Percentiles rank a stretch among this genome's conserved stretches.
Conservation (phyloP, 1,284 basidiomycete species). For the Papiliotrema nemorosa region DNA sequence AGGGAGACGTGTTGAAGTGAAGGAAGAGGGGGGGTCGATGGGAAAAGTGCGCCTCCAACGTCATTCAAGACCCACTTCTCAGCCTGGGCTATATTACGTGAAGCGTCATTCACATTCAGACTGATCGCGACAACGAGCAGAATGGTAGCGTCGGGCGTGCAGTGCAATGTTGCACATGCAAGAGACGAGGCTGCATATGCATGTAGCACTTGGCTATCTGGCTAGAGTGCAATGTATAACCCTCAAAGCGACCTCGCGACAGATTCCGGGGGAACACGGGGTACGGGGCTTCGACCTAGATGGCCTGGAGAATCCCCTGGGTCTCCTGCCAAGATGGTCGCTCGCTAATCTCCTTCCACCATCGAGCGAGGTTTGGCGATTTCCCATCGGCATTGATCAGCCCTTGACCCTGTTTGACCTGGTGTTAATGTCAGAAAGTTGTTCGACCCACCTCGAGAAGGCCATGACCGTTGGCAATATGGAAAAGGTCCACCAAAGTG, state of each 20-base stretch:
- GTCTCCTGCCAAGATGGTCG: not conserved
- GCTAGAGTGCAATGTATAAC: too few species aligned
- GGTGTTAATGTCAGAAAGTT: too few species aligned
- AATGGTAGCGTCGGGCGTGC: too few species aligned
- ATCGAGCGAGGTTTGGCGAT: slow-evolving; percentile 2
- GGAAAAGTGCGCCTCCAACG: too few species aligned
- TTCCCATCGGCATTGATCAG: not conserved
- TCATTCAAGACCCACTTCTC: not conserved
- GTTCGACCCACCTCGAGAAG: not conserved
- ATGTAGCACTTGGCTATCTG: too few species aligned
- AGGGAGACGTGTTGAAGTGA: not conserved
- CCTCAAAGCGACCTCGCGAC: too few species aligned
- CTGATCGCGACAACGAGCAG: too few species aligned
- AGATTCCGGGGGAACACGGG: not conserved
- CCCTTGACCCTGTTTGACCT: not conserved
- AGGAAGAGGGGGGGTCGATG: not conserved
- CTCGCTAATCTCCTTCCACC: slow-evolving; percentile 6
- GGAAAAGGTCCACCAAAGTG: slow-evolving; percentile 47
- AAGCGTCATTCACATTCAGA: too few species aligned
- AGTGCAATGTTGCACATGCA: too few species aligned
- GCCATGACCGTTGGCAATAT: not conserved
- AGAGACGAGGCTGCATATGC: too few species aligned
- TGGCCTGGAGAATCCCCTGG: not conserved
- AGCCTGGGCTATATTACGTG: not conserved
- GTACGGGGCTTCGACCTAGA: not conserved